Evolutionary conservation across 2,329 filamentous ascomycete species (phyloP), one percentile per base, ranked within the genome.

Genomic region (Colletotrichum navitas): DNA sequence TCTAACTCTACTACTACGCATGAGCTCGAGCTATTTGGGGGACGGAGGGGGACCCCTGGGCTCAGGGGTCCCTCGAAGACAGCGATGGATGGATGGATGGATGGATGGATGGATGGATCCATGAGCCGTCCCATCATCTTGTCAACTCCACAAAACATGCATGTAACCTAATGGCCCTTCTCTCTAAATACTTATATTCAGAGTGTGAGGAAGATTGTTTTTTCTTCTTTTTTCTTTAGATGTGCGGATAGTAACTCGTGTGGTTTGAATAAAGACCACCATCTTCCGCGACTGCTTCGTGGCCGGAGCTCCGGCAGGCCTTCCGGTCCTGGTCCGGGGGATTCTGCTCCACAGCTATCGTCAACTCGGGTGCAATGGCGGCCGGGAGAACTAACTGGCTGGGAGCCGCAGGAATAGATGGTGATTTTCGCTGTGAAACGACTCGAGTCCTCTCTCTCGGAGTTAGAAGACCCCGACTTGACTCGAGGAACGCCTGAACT

Each of bases 291-390:
- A 29, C 3, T 18, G 21, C 5, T 32, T 21, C 32, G 5, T 43
- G 18, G 26, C 29, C 58, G 58, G 58, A 49, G 29, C 43, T 61
- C 58, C 58, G 58, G 41, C 34, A 43, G 58, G 2, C 43, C 45
- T 14, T 45, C 41, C 58, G 43, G 29, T 43, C 58, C 45, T 26
- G 2, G 41, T 11, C 8, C 1, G 45, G 45, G n/a, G n/a, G 24
- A n/a, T 2, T 45, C 12, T 29, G 29, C 58, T n/a, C 26, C 11
- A 6, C 12, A n/a, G 34, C n/a, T 2, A 47, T 24, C 10, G n/a
- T 14, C 43, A 29, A 26, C 41, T 34, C 26, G 21, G 10, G 5
- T 55, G n/a, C 10, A 12, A 52, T 45, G 11, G 39, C 26, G 1
- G 2, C 5, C 26, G 45, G 24, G 16, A 41, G 24, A 21, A 24